phyloP scores from a whole-genome alignment of 108 stramenopile species.

The Cylindrotheca closterium region DNA sequence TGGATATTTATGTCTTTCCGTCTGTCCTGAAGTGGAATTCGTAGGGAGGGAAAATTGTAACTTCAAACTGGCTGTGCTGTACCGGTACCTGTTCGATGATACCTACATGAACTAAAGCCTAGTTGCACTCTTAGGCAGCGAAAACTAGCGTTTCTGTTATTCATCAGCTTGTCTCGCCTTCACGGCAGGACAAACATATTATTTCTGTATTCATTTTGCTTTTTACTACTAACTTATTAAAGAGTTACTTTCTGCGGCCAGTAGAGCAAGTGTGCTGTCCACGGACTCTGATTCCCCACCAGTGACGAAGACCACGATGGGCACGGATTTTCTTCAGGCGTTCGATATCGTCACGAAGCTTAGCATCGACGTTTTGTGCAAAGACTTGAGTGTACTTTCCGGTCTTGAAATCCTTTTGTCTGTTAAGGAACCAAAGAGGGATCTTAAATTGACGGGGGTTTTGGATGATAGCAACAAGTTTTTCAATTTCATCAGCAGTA shows the following conservation, averaged over 20 bases:
- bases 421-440: constrained; percentile 99
- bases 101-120: no score
- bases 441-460: constrained; percentile 99
- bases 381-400: constrained; percentile 98
- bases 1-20: no score
- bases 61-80: no score
- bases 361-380: constrained; percentile 95
- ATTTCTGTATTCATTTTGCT: no score
- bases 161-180: no score
- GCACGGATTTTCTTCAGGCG: constrained; percentile 97
- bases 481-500: constrained; percentile 99
- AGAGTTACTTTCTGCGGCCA: constrained; percentile 79
- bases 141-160: no score
- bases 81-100: no score
- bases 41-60: no score
- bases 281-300: constrained; percentile 99
- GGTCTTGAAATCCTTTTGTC: constrained; percentile 99
- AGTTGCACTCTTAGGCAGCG: no score
- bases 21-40: no score
- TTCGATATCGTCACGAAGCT: constrained; percentile 99
- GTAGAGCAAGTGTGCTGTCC: constrained; percentile 99
- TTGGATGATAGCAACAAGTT: constrained; percentile 97
- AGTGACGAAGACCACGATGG: constrained; percentile 99
- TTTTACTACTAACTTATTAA: no score
- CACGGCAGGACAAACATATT: no score